Evolutionary conservation across 2,329 filamentous ascomycete species (phyloP), one percentile per base, ranked within the genome.

Genomic region (Cladosporium sp.): DNA sequence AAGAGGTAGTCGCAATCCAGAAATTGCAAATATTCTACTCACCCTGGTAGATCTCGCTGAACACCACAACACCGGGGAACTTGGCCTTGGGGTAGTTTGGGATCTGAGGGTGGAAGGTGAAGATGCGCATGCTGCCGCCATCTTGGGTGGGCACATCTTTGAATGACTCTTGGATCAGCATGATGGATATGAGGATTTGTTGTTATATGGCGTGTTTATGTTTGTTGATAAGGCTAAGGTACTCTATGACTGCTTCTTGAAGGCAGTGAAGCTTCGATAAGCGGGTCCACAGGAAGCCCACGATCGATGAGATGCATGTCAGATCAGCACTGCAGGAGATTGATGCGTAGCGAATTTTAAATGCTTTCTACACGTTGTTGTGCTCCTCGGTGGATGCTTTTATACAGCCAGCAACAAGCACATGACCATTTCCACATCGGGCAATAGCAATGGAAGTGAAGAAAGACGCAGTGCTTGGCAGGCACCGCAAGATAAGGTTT

Each of bases 11-110:
- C 23, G 16, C 25, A 14, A 6, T 18, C 34, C 13, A n/a, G n/a
- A 13, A 14, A 39, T 2, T 36, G 5, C 39, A 39, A 36, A 1
- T 10, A 36, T 39, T 30, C 5, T 25, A 54, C 70, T 60, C 78
- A 93, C 92, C 93, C 88, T 97, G 93, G 76, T 97, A 97, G 73
- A 97, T 97, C 80, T 97, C 93, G 72, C 90, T 93, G 76, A 96
- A 97, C 65, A 97, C 84, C 16, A 91, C 90, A 5, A 97, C 91
- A 23, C 91, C 93, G 0, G 93, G 93, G 74, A 96, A 97, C 74
- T 88, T 93, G 78, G 93, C 93, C 70, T 95, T 89, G 30, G 93
- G 92, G 76, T 96, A 96, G 67, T 90, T 89, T 0, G 92, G 86
- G 70, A 97, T 89, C 16, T 86, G 88, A 8, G 93, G 93, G 75